These are phyloP conservation scores for Phaffia australis DNA, from an alignment of 768 basidiomycete genomes.

Conservation along the genomic window DNA sequence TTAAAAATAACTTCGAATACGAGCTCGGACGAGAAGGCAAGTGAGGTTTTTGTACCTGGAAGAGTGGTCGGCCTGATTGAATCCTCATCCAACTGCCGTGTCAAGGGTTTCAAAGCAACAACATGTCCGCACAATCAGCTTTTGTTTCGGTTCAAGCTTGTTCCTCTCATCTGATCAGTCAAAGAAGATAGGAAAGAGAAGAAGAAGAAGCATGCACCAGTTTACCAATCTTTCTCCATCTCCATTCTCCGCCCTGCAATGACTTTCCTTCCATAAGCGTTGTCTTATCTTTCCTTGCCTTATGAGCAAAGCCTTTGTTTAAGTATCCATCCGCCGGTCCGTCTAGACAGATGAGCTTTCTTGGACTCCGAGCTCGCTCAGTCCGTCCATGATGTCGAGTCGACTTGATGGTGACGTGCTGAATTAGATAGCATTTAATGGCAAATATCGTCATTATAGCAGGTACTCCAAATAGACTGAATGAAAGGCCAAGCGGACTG, in stretches of 20 bases:
- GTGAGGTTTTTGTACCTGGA: background rate
- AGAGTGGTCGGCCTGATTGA: conserved; percentile 2
- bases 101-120: background rate
- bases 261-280: conserved; percentile 2
- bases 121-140: too few relatives aligned
- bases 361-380: background rate
- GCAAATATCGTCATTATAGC: conserved; percentile 2
- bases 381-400: background rate
- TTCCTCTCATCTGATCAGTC: too few relatives aligned
- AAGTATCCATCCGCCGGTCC: background rate
- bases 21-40: conserved; percentile 10
- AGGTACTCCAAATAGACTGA: conserved; percentile 9
- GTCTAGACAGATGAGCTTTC: background rate
- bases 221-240: conserved; percentile 4
- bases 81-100: background rate
- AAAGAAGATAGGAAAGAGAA: too few relatives aligned
- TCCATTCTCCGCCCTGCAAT: conserved; percentile 7
- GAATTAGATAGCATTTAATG: background rate
- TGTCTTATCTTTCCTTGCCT: background rate
- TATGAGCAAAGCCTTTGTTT: background rate
- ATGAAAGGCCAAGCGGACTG: background rate
- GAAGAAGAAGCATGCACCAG: background rate
- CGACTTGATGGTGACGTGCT: background rate
- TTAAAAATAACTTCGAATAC: conserved; percentile 12
- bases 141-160: background rate